These are phyloP conservation scores for Ophiocordyceps camponoti-saundersi DNA, from an alignment of 2,329 filamentous ascomycete genomes.

Conservation along the genomic window DNA sequence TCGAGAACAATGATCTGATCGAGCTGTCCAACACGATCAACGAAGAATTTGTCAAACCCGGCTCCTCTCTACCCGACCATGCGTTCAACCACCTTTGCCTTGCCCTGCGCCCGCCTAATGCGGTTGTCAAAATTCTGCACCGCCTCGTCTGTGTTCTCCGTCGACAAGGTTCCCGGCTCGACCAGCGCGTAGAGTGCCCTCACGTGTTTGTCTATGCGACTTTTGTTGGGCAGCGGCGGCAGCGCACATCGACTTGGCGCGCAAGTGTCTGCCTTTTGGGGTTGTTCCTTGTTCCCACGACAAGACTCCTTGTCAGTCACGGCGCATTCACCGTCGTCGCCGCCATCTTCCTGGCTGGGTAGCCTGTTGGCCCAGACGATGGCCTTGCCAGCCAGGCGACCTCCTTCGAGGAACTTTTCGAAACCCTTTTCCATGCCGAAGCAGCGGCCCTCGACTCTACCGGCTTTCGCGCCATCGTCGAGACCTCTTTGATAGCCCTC, in stretches of 20 bases:
- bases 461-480: constrained; percentile 58
- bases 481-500: constrained; percentile 65
- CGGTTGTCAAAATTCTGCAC: constrained; percentile 87
- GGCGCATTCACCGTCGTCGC: not conserved
- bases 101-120: constrained; percentile 65
- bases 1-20: not conserved
- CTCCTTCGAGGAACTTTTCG: constrained; percentile 75
- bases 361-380: constrained; percentile 71
- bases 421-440: constrained; percentile 89
- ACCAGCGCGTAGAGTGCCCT: constrained; percentile 58
- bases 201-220: constrained; percentile 62
- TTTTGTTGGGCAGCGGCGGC: constrained; percentile 33
- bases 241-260: constrained; percentile 8
- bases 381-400: constrained; percentile 60
- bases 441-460: constrained; percentile 72
- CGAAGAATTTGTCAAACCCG: not conserved
- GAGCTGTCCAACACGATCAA: not conserved
- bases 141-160: constrained; percentile 70
- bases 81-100: constrained; percentile 70
- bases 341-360: constrained; percentile 10
- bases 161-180: constrained; percentile 61
- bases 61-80: constrained; percentile 24
- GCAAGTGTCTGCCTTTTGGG: not conserved
- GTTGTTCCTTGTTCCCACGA: not conserved
- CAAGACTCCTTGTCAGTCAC: not conserved